Evolutionary conservation across 352 stramenopile genomes (phyloP).

Genomic region (Phytophthora melonis): DNA sequence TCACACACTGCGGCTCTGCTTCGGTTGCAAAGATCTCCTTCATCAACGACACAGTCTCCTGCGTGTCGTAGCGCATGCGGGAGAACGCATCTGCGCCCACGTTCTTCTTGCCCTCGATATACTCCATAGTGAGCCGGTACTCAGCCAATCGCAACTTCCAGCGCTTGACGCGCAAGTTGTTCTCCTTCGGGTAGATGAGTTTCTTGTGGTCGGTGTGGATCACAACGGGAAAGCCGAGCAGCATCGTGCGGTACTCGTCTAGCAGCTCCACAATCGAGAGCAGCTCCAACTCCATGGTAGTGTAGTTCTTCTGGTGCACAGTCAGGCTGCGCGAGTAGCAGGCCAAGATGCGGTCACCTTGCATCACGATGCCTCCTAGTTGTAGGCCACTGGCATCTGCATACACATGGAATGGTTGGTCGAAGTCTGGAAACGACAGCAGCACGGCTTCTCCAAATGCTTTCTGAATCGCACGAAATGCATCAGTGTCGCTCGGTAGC

Average conservation of each 20-base stretch:
- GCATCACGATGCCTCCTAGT: conserved; percentile 2
- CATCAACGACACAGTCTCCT: not conserved
- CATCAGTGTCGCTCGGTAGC: not conserved
- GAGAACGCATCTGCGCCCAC: not conserved
- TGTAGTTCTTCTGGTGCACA: conserved; percentile 7
- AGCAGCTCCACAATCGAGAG: too few relatives aligned
- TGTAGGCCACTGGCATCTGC: conserved; percentile 2
- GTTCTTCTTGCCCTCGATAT: too few relatives aligned
- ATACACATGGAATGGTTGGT: conserved; percentile 2
- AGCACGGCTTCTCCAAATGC: not conserved
- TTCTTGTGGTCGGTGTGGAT: not conserved
- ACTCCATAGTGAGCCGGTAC: too few relatives aligned
- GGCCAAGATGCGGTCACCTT: not conserved
- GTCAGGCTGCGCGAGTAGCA: not conserved
- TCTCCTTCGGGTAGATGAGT: conserved; percentile 1
- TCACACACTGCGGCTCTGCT: not conserved
- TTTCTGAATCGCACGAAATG: not conserved
- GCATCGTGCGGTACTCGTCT: too few relatives aligned
- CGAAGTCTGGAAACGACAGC: not conserved
- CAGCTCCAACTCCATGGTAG: not conserved
- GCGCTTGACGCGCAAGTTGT: too few relatives aligned
- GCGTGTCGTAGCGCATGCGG: not conserved
- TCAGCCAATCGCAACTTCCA: too few relatives aligned
- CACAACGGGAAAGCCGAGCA: too few relatives aligned
- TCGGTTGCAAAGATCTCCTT: not conserved